These are phyloP conservation scores for Elongisporangium anandrum DNA, from an alignment of 352 stramenopile genomes.

Conservation along the genomic window DNA sequence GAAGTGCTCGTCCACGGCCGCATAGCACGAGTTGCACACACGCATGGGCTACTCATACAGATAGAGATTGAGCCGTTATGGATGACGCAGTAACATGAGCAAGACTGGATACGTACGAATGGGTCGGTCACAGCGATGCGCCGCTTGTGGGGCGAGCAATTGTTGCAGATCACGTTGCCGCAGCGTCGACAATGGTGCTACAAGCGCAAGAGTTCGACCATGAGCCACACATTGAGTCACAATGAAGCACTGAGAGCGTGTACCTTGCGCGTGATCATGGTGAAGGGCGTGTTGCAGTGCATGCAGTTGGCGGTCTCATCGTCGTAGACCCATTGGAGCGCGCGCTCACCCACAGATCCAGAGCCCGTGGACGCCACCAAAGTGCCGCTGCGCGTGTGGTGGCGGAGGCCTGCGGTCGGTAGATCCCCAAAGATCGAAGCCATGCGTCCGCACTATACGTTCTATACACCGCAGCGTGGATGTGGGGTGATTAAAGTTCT, in stretches of 20 bases:
- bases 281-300: slow-evolving; percentile 85
- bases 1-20: slow-evolving; percentile 81
- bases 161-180: slow-evolving; percentile 83
- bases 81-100: neutral
- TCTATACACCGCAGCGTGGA: neutral
- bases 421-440: slow-evolving; percentile 69
- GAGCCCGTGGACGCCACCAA: slow-evolving; percentile 22
- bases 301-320: slow-evolving; percentile 85
- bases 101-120: slow-evolving; percentile 43
- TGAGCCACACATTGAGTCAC: slow-evolving; percentile 4
- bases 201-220: neutral
- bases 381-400: slow-evolving; percentile 33
- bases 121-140: slow-evolving; percentile 76
- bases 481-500: neutral
- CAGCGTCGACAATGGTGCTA: slow-evolving; percentile 78
- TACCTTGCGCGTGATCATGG: slow-evolving; percentile 79
- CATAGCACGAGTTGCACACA: slow-evolving; percentile 85
- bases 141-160: slow-evolving; percentile 83
- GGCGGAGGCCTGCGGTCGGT: slow-evolving; percentile 52
- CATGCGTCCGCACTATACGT: slow-evolving; percentile 22
- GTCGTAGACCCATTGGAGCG: slow-evolving; percentile 80
- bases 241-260: neutral
- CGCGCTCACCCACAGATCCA: slow-evolving; percentile 32
- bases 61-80: slow-evolving; percentile 5
- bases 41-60: slow-evolving; percentile 55